Evolutionary conservation across 345 rosid species (phyloP).

Genomic region (Mercurialis annua): DNA sequence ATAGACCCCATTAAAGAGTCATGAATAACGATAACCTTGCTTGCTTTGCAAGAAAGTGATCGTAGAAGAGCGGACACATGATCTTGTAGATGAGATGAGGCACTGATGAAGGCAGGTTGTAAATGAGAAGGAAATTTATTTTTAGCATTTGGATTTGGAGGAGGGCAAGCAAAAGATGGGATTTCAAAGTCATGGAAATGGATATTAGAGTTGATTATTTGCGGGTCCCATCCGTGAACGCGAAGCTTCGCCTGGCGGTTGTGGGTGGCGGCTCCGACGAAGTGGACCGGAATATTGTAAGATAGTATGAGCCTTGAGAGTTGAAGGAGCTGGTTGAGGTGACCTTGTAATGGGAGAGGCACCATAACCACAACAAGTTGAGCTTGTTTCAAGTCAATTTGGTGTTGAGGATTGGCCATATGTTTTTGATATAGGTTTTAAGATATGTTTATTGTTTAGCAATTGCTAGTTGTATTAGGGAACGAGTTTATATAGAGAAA

Average conservation of each 20-base stretch:
- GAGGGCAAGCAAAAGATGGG: constrained; percentile 34
- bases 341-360: constrained; percentile 61
- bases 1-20: constrained; percentile 48
- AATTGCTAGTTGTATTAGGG: no score
- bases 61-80: constrained; percentile 29
- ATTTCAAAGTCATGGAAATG: constrained; percentile 37
- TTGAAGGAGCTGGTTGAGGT: constrained; percentile 53
- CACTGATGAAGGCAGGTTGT: constrained; percentile 31
- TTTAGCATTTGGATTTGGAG: constrained; percentile 28
- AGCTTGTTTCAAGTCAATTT: no score
- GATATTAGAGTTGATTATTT: constrained; percentile 4
- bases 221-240: constrained; percentile 32
- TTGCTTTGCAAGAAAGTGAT: constrained; percentile 22
- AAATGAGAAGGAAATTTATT: constrained; percentile 47
- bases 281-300: constrained; percentile 41
- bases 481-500: no score
- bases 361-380: constrained; percentile 39
- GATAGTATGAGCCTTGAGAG: constrained; percentile 41
- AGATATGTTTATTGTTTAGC: no score
- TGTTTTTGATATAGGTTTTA: no score
- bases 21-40: constrained; percentile 33
- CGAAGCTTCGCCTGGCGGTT: constrained; percentile 42
- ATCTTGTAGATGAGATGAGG: constrained; percentile 24
- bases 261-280: constrained; percentile 37
- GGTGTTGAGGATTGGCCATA: no score